Evolutionary conservation across 495 filamentous ascomycete species (phyloP), one percentile per base, ranked within the genome.

Genomic region (Usnea hakonensis): DNA sequence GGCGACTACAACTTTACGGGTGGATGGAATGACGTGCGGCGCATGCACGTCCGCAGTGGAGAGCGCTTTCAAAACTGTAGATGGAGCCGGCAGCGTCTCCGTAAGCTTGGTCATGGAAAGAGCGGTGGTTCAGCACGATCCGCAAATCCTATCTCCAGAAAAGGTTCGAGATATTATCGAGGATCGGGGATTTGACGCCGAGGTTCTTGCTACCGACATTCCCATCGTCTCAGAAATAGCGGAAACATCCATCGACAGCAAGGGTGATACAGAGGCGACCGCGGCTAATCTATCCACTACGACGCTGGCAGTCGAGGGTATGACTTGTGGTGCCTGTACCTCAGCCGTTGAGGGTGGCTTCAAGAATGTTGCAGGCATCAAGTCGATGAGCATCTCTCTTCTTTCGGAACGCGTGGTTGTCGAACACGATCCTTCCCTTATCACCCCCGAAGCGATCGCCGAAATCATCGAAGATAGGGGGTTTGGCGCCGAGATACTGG

Each of bases 321-420:
- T 98, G 94, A 97, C 94, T 9, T 97, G 93, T 70, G 92, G 92
- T 48, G 91, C 93, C 38, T 98, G 93, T 69, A 96, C 92, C 10
- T 89, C 90, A 55, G 90, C 92, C 1, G 83, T 98, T 23, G 90
- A 97, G 73, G 83, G 86, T 54, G 89, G 85, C 13, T 88, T 96
- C 75, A 85, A 80, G 61, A 75, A 80, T 56, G 77, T 94, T 14
- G 70, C 82, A 3, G 95, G 94, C 5, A 79, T 98, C 13, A 82
- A 81, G 44, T 84, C 87, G 63, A 94, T 97, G 74, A 92, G 85
- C 67, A 88, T 98, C 68, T 96, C 92, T 35, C 74, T 97, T 54
- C 83, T 86, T 32, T 84, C 85, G 2, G 85, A 87, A 69, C 80
- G 85, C 23, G 83, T 82, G 11, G 82, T 86, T 5, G 83, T 96